These are phyloP conservation scores for Saxispiralis lemnorum DNA, from an alignment of 495 filamentous ascomycete species.

Conservation along the genomic window DNA sequence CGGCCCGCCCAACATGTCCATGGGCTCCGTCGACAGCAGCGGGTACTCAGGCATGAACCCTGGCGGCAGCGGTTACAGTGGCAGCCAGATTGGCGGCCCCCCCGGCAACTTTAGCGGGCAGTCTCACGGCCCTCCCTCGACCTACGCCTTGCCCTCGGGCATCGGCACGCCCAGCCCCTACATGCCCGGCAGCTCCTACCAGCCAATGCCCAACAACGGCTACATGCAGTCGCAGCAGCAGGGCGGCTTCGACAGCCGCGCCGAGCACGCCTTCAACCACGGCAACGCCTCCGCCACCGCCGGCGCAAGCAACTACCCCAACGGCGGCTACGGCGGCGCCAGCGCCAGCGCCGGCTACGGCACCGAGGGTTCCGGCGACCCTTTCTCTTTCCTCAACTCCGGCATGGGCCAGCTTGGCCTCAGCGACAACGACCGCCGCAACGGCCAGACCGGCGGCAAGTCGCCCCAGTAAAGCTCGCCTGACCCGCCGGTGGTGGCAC, in stretches of 20 bases:
- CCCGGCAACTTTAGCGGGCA: constrained; percentile 53
- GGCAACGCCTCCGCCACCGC: constrained; percentile 20
- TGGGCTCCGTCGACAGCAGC: constrained; percentile 5
- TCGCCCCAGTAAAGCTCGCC: constrained; percentile 11
- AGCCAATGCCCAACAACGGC: constrained; percentile 42
- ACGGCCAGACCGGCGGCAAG: constrained; percentile 11
- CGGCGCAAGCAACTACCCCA: constrained; percentile 5
- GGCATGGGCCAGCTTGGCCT: constrained; percentile 17
- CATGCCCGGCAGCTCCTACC: constrained; percentile 47
- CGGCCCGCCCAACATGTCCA: constrained; percentile 7
- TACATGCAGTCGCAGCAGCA: constrained; percentile 21
- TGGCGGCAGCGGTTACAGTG: constrained; percentile 3
- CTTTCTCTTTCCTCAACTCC: constrained; percentile 16
- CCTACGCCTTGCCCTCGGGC: constrained; percentile 78
- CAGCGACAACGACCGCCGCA: constrained; percentile 15
- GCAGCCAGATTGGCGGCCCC: constrained; percentile 7
- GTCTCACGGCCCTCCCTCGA: constrained; percentile 77
- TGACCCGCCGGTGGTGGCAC: too few relatives aligned
- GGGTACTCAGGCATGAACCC: constrained; percentile 8
- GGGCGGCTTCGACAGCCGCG: constrained; percentile 83
- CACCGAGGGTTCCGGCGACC: constrained; percentile 3
- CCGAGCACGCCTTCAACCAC: constrained; percentile 45
- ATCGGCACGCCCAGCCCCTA: constrained; percentile 68
- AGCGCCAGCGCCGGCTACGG: constrained; percentile 3
- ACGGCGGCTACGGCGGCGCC: constrained; percentile 6